Evolutionary conservation across 257 asterid species (phyloP).

Genomic region (Solanum piurae): DNA sequence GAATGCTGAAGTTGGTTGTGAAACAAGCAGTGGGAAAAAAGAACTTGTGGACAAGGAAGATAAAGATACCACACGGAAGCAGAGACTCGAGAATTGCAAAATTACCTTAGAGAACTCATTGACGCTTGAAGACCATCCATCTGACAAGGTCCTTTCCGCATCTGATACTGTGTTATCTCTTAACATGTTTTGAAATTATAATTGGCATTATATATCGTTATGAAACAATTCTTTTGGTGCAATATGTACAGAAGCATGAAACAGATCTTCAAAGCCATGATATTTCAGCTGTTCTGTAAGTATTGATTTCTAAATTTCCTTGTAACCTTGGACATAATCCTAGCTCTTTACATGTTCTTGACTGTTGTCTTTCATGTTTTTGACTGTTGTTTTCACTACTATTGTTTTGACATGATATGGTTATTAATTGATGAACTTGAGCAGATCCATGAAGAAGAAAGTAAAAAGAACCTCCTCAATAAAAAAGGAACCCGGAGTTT

Average conservation of each 20-base stretch:
- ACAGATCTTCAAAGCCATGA: neutral
- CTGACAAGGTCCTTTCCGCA: neutral
- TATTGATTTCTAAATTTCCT: neutral
- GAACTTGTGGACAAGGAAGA: neutral
- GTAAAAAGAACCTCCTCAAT: neutral
- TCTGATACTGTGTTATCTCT: neutral
- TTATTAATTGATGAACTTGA: neutral
- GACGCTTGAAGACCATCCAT: neutral
- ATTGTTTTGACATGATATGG: neutral
- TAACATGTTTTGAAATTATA: neutral
- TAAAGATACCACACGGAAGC: neutral
- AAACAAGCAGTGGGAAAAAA: neutral
- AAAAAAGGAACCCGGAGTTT: neutral
- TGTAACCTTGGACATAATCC: neutral
- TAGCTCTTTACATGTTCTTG: neutral
- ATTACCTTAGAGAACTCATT: neutral
- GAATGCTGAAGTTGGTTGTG: neutral
- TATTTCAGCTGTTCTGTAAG: neutral
- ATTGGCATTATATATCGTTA: neutral
- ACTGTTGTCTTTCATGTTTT: neutral
- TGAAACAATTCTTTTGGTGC: neutral
- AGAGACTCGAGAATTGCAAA: neutral
- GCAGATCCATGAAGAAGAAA: neutral
- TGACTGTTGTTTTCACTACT: neutral
- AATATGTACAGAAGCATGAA: neutral